Percentiles rank a stretch among this genome's conserved stretches.
phyloP scores from a whole-genome alignment of 306 rosid genomes.

The Acacia crassicarpa region DNA sequence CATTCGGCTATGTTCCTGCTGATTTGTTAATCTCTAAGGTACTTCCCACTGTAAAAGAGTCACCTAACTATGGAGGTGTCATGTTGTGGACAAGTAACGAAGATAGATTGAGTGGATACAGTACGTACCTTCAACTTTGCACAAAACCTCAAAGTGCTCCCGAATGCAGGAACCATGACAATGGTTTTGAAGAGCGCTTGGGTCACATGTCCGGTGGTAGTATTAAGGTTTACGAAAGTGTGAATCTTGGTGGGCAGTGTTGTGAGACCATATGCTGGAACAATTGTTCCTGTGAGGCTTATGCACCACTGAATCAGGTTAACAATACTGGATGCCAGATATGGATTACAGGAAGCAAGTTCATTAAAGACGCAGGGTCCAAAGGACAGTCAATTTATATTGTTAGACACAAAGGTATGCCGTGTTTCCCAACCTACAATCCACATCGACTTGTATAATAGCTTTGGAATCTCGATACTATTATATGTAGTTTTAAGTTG shows the following conservation, averaged over 20 bases:
- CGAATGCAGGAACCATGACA: neutral
- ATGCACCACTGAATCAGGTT: neutral
- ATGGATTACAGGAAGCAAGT: conserved; percentile 30
- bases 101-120: conserved; percentile 44
- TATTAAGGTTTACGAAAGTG: neutral
- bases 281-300: neutral
- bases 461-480: no score
- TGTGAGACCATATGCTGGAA: conserved; percentile 31
- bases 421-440: no score
- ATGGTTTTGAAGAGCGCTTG: neutral
- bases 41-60: conserved; percentile 41
- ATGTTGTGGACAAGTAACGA: conserved; percentile 52
- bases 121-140: conserved; percentile 11
- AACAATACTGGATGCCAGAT: conserved; percentile 34
- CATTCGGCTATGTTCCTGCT: conserved; percentile 48
- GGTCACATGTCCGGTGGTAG: conserved; percentile 33
- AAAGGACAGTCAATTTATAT: conserved; percentile 14
- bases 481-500: neutral
- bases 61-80: conserved; percentile 58
- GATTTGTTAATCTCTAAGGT: conserved; percentile 33
- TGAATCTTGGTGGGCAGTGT: neutral
- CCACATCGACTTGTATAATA: no score
- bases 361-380: neutral
- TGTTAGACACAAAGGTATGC: neutral
- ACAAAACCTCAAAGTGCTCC: neutral